Evolutionary conservation across 345 rosid genomes (phyloP), one percentile per base, ranked within the genome.

Genomic region (Rhizophora apiculata): DNA sequence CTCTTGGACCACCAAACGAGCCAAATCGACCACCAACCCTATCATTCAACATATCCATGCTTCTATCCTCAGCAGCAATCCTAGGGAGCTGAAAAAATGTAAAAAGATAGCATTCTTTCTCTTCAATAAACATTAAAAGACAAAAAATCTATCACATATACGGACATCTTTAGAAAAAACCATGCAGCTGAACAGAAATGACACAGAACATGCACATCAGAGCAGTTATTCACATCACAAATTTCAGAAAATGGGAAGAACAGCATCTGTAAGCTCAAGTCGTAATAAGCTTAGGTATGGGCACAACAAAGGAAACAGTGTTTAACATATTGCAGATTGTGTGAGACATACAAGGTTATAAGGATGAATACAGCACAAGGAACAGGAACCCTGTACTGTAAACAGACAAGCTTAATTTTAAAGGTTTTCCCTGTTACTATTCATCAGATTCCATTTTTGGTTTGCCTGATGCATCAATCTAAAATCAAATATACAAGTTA

Each of bases 81-180:
- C 75, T 88, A 37, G 96, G 91, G 51, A 93, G 90, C 98, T 93
- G 88, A 71, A 70, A 56, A 56, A 71, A 24, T 52, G 77, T 64
- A 37, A 18, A 62, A 60, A 71, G 19, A 37, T 5, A 22, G 10
- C 24, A 24, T 20, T 27, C 21, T 27, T n/a, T 30, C 46, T 8
- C 19, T 21, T 63, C 8, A 22, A 6, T 20, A n/a, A 36, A n/a
- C 8, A 62, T 36, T 5, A 5, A 39, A 5, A 39, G 19, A 62
- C 20, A 56, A 10, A 24, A 21, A 27, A 56, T 21, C 15, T 27
- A 56, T 24, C 29, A 11, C 30, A 10, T 9, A 27, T 27, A 10
- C 6, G 9, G 3, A 6, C 60, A 10, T 56, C 24, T 56, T 56
- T 6, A 6, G 60, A 27, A 8, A 56, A 21, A 22, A 24, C 10